These are phyloP conservation scores for Ustilago bromivora DNA, from an alignment of 1,284 basidiomycete genomes.

Conservation along the genomic window DNA sequence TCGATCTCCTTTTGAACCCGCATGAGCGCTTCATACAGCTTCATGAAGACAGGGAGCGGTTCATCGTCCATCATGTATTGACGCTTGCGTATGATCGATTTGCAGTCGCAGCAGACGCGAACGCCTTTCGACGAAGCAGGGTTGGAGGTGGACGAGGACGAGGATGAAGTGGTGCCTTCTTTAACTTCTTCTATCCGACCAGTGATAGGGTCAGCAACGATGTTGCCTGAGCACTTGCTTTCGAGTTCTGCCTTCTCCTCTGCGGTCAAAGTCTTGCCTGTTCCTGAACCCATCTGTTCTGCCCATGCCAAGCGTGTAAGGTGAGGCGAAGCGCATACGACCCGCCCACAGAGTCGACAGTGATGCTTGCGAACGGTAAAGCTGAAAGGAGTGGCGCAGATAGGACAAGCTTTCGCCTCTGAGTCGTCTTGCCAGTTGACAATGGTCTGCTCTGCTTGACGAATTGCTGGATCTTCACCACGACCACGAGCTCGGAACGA, in stretches of 20 bases:
- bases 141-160: constrained; percentile 7
- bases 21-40: constrained; percentile 76
- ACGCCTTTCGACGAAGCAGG: constrained; percentile 46
- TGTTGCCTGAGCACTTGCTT: constrained; percentile 53
- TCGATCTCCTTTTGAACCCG: constrained; percentile 82
- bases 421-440: constrained; percentile 94
- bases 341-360: constrained; percentile 90
- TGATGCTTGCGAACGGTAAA: constrained; percentile 95
- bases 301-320: constrained; percentile 68
- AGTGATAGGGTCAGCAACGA: constrained; percentile 49
- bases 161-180: constrained; percentile 21
- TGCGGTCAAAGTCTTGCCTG: constrained; percentile 27
- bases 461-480: constrained; percentile 43
- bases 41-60: constrained; percentile 73
- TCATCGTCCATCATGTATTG: constrained; percentile 81
- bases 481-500: constrained; percentile 44
- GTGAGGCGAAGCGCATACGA: constrained; percentile 89
- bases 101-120: constrained; percentile 83
- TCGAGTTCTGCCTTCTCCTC: constrained; percentile 30
- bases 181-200: constrained; percentile 50
- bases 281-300: constrained; percentile 32
- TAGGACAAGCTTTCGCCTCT: constrained; percentile 80
- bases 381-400: constrained; percentile 89
- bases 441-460: constrained; percentile 81
- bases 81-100: constrained; percentile 80